A percentile compares a stretch with the other conserved stretches of the same genome.
Evolutionary conservation across 148 eudicot genomes (phyloP).

Genomic region (Mesembryanthemum crystallinum): DNA sequence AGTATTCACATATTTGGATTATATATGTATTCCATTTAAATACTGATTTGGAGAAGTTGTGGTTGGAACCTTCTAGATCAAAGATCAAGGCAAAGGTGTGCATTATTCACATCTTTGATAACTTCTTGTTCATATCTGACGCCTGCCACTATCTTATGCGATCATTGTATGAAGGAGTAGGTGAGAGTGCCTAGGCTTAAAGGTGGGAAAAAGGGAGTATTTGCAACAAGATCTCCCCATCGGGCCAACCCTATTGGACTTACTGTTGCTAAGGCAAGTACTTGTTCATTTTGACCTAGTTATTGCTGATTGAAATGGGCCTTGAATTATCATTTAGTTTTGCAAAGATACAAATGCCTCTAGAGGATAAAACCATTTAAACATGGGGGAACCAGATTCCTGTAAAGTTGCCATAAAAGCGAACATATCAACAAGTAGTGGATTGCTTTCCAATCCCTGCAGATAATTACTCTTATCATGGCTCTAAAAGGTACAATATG

Average conservation of each 20-base stretch:
- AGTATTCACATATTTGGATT: slow-evolving; percentile 91
- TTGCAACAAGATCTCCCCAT: slow-evolving; percentile 97
- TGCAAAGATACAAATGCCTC: not conserved
- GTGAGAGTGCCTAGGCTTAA: slow-evolving; percentile 88
- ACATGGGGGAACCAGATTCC: not conserved
- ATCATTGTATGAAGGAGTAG: slow-evolving; percentile 39
- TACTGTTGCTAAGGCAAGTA: slow-evolving; percentile 79
- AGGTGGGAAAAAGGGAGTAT: slow-evolving; percentile 81
- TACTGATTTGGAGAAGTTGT: slow-evolving; percentile 85
- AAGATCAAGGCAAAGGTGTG: slow-evolving; percentile 87
- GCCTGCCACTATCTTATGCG: not conserved
- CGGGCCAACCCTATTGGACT: slow-evolving; percentile 97
- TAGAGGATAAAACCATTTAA: not conserved
- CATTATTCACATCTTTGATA: slow-evolving; percentile 2
- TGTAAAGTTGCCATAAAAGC: not conserved
- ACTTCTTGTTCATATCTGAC: not conserved
- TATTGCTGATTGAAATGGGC: not conserved
- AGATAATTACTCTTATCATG: not conserved
- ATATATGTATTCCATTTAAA: slow-evolving; percentile 90
- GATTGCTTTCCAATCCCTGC: not conserved
- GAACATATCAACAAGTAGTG: not conserved
- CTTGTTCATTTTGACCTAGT: not conserved
- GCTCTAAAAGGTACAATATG: not conserved
- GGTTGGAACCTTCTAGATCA: slow-evolving; percentile 80
- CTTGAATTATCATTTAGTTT: not conserved